Conservation (phyloP, 2,329 filamentous ascomycete species). For the Penicillium hesseltinei region DNA sequence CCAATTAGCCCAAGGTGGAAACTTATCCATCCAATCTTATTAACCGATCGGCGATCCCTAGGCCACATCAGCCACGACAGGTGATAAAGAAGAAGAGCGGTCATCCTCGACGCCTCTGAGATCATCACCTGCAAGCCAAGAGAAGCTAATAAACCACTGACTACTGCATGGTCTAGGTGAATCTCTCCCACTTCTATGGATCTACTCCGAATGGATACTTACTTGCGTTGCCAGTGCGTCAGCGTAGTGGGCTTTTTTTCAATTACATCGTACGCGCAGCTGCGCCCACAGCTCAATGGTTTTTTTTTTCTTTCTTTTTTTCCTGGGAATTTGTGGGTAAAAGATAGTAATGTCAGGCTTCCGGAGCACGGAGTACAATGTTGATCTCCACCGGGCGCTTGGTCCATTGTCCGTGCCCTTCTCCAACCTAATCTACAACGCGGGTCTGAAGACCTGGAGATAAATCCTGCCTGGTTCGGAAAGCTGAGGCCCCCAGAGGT, state of each 20-base stretch:
- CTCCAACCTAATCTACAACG: constrained; percentile 7
- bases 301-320: neutral
- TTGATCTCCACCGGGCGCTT: constrained; percentile 1
- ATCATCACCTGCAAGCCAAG: constrained; percentile 14
- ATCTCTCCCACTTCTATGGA: neutral
- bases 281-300: neutral
- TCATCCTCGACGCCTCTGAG: constrained; percentile 11
- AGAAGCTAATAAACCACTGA: constrained; percentile 1
- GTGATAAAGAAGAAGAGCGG: neutral
- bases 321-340: neutral
- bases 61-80: constrained; percentile 6
- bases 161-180: neutral
- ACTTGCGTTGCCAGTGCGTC: neutral
- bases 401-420: neutral
- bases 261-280: neutral
- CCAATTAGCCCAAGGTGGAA: neutral
- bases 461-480: neutral
- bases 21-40: constrained; percentile 1
- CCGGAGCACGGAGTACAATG: neutral
- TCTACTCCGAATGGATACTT: neutral
- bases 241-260: neutral
- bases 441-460: neutral
- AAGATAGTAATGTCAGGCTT: neutral
- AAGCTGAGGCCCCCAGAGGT: neutral
- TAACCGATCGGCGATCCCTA: constrained; percentile 12